These are phyloP conservation scores for Senna siamea DNA, from an alignment of 306 rosid species.

Conservation along the genomic window DNA sequence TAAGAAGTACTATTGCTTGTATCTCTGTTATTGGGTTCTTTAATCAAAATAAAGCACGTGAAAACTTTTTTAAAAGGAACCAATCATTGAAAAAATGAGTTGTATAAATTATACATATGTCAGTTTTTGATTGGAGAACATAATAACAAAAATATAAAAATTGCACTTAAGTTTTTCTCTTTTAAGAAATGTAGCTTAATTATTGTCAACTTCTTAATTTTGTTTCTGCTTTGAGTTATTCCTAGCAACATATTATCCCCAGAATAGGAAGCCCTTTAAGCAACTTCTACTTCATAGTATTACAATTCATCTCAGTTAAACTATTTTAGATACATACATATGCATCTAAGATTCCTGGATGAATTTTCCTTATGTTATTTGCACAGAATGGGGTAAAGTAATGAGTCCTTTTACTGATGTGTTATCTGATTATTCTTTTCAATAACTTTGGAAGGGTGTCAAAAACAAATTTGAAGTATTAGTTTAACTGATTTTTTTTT, in stretches of 20 bases:
- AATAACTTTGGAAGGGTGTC: neutral
- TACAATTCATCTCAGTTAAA: too few species aligned
- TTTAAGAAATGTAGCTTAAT: neutral
- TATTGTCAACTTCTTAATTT: neutral
- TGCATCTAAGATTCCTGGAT: neutral
- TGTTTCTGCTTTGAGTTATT: conserved; percentile 1
- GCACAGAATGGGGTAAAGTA: neutral
- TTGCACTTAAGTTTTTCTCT: too few species aligned
- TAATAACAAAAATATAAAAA: too few species aligned
- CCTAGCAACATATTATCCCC: neutral
- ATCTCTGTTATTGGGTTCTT: too few species aligned
- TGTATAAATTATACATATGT: too few species aligned
- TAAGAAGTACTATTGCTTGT: too few species aligned
- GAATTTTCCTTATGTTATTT: too few species aligned
- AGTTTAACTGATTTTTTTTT: neutral
- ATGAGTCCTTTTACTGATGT: neutral
- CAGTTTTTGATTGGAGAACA: too few species aligned
- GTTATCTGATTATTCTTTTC: neutral
- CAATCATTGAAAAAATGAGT: too few species aligned
- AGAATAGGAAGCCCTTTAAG: neutral
- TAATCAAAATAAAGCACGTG: too few species aligned
- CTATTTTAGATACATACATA: neutral
- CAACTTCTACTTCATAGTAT: too few species aligned
- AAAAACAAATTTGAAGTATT: neutral
- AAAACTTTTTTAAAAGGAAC: too few species aligned